Evolutionary conservation across 2,329 filamentous ascomycete species (phyloP), one percentile per base, ranked within the genome.

Genomic region (Colletotrichum horii): DNA sequence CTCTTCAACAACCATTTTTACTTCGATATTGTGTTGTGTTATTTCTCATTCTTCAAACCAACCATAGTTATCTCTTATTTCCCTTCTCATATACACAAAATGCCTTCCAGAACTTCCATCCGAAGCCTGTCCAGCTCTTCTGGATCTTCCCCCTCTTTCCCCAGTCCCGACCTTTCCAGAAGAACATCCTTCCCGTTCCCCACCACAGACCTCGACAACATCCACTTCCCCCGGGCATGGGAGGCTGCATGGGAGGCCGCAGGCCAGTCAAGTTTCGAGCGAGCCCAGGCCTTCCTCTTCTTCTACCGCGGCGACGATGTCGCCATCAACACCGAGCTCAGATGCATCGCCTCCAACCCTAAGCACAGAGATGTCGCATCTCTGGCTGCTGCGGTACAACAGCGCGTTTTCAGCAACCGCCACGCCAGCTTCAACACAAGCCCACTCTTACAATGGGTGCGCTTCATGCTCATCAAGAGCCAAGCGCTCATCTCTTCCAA

Each of bases 391-490:
- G 81, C 79, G 4, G 77, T 84, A n/a, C 80, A 82, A 62, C 58
- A 65, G 30, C 75, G 76, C 6, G 75, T 84, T 30, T 83, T 81
- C 56, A 79, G 77, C 7, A 77, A 80, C 66, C 78, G 80, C 5
- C 83, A 84, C 70, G 77, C 77, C 26, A 78, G 78, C 1, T 85
- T 84, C 71, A 73, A 70, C 14, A 74, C 79, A 4, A 83, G 80
- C 4, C 81, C 82, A 1, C 69, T 85, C 19, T 76, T 84, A 24
- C 83, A 84, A 69, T 80, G 80, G 26, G 76, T 84, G 48, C 83
- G 83, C 58, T 61, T 61, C 12, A 22, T 61, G 16, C 30, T 61
- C 26, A 61, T 34, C 11, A 61, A 61, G 19, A 34, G 12, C 58
- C 58, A 34, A 32, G 26, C 26, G 2, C 12, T n/a, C 6, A 32